Base-by-base conservation (phyloP, 768 basidiomycete genomes). In the Neoboletus magnificus region DNA sequence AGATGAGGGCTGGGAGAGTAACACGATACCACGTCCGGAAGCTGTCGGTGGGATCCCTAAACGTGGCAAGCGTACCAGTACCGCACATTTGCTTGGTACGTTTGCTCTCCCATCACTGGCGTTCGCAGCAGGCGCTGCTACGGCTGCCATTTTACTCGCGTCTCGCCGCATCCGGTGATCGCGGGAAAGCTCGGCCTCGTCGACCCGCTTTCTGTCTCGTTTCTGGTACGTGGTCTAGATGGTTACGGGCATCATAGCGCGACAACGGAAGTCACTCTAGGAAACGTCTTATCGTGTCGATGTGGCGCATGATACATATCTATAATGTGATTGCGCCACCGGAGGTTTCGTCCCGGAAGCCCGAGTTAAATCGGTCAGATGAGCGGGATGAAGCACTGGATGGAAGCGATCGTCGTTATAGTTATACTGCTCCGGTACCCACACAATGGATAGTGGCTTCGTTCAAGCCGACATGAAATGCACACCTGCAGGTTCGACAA, bases 1-100 rank as follows among this genome's bases (percentile, higher is more conserved):
- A 56, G 83, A 91, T 57, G 81, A 87, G 42, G 96, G 96, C 4
- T 99, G 94, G 94, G 89, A 93, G 62, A 79, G 82, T 43, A 74
- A 79, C 50, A 56, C 62, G 12, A 73, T 87, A 16, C 82, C 79
- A 23, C 74, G 66, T 25, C 71, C 78, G 10, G 66, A 74, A 54
- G 75, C 79, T 35, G 57, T 84, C 5, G 72, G 74, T 30, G 73
- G 76, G 51, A 50, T 60, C 54, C 37, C 51, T 58, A 57, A 30
- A 39, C 57, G 57, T 9, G 18, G 23, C 33, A 48, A 56, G 54
- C 44, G 43, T 56, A 42, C 49, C 35, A 23, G 23, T 25, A 27
- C 48, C 37, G 12, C 54, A 12, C 51, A 43, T 35, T 58, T 55
- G 36, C 41, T 64, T 37, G 55, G 32, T 46, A 47, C 54, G 39